These are phyloP conservation scores for Raphanus sativus DNA, from an alignment of 345 rosid species.

Conservation along the genomic window DNA sequence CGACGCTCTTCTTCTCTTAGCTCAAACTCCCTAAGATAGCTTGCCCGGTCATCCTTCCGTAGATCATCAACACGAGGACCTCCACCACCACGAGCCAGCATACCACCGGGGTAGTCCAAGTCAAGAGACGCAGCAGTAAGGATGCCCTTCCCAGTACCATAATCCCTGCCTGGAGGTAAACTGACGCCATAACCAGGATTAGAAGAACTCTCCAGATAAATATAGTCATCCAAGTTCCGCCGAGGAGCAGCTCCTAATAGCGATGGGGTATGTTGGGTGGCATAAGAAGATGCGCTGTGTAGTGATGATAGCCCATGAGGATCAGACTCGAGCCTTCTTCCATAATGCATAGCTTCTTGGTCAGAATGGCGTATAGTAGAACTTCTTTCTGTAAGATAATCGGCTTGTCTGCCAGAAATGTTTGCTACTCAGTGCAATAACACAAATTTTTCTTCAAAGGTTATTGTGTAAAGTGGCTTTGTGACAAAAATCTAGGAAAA, in stretches of 20 bases:
- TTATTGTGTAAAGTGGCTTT: neutral
- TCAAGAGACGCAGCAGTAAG: slow-evolving; percentile 66
- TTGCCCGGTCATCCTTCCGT: slow-evolving; percentile 79
- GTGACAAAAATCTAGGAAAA: slow-evolving; percentile 13
- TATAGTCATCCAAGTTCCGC: slow-evolving; percentile 74
- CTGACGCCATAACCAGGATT: slow-evolving; percentile 99
- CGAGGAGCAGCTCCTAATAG: slow-evolving; percentile 90
- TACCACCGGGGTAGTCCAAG: slow-evolving; percentile 58
- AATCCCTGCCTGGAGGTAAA: slow-evolving; percentile 97
- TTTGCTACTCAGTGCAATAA: slow-evolving; percentile 69
- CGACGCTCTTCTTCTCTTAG: slow-evolving; percentile 91
- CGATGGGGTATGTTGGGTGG: slow-evolving; percentile 73
- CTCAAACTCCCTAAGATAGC: slow-evolving; percentile 93
- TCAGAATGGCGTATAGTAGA: slow-evolving; percentile 67
- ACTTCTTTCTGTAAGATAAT: slow-evolving; percentile 85
- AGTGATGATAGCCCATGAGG: slow-evolving; percentile 65
- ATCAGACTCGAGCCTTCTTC: slow-evolving; percentile 80
- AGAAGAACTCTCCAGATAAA: slow-evolving; percentile 62
- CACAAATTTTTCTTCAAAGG: slow-evolving; percentile 17
- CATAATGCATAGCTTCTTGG: slow-evolving; percentile 69
- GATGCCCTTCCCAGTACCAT: slow-evolving; percentile 84
- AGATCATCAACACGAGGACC: slow-evolving; percentile 65
- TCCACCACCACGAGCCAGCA: slow-evolving; percentile 46
- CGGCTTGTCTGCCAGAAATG: slow-evolving; percentile 95
- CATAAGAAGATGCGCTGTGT: slow-evolving; percentile 63